Conservation (phyloP, 2,329 filamentous ascomycete genomes). For the Magnaporthales sp. region DNA sequence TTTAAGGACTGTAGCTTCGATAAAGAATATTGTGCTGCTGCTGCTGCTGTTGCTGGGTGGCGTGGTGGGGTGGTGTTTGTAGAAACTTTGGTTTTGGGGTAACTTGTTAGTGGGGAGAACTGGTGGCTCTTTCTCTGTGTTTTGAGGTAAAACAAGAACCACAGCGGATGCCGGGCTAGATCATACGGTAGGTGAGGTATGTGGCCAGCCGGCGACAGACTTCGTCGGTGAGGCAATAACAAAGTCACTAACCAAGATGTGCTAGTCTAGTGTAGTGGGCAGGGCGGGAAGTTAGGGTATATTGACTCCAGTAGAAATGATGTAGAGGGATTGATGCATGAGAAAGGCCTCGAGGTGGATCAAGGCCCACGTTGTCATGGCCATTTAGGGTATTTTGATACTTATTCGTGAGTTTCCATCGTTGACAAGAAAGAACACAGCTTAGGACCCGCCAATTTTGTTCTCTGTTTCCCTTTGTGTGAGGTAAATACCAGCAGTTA, state of each 20-base stretch:
- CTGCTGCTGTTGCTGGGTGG: neutral
- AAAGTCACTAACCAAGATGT: neutral
- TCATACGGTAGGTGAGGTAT: neutral
- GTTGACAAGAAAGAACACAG: neutral
- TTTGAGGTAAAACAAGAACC: neutral
- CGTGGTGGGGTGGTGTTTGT: neutral
- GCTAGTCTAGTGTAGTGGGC: neutral
- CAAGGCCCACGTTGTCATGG: neutral
- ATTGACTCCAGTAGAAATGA: neutral
- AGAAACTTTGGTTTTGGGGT: neutral
- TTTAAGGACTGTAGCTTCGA: neutral
- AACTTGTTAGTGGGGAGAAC: neutral
- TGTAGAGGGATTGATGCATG: neutral
- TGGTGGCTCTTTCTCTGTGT: neutral
- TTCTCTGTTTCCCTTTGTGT: neutral
- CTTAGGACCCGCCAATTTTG: neutral
- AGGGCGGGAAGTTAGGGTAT: neutral
- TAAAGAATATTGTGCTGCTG: no score
- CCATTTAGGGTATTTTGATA: neutral
- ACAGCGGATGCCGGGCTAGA: neutral
- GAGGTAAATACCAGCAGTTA: no score
- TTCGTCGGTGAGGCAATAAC: neutral
- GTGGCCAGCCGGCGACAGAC: neutral
- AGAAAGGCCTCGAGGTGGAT: neutral
- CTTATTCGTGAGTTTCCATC: neutral